These are phyloP conservation scores for Linanthus parryae DNA, from an alignment of 148 eudicot genomes.

Conservation along the genomic window DNA sequence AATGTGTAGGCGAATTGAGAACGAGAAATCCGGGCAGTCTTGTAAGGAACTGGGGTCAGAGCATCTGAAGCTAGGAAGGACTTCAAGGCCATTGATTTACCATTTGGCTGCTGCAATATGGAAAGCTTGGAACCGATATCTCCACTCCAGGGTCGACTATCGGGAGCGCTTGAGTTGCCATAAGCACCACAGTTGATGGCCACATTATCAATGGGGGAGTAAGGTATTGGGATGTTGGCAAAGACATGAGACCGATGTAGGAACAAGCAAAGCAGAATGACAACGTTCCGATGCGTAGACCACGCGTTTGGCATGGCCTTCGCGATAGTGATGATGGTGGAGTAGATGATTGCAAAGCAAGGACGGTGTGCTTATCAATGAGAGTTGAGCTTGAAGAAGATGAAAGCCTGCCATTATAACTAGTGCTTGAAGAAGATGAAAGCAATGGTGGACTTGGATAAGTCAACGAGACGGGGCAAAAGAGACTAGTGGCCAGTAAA, in stretches of 20 bases:
- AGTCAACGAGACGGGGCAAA: too few relatives aligned
- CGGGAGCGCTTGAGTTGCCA: constrained; percentile 3
- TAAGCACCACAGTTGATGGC: constrained; percentile 18
- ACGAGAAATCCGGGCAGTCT: constrained; percentile 12
- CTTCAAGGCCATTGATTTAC: constrained; percentile 9
- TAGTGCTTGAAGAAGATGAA: too few relatives aligned
- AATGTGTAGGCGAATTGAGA: constrained; percentile 13
- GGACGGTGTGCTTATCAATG: too few relatives aligned
- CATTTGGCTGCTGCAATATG: background rate
- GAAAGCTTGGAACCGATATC: background rate
- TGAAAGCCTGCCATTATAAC: too few relatives aligned
- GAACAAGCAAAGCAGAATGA: constrained; percentile 1
- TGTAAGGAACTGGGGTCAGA: constrained; percentile 10
- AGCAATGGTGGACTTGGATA: too few relatives aligned
- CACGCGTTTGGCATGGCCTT: too few relatives aligned
- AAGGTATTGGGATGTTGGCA: background rate
- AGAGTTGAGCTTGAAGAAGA: too few relatives aligned
- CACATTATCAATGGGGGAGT: constrained; percentile 1
- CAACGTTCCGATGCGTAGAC: too few relatives aligned
- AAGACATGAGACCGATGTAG: background rate
- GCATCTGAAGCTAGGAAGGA: background rate
- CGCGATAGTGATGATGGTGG: too few relatives aligned
- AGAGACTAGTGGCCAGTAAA: too few relatives aligned
- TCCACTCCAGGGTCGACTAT: constrained; percentile 21
- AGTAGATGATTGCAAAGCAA: too few relatives aligned